These are phyloP conservation scores for Xylariaceae sp. DNA, from an alignment of 2,329 filamentous ascomycete species.

Conservation along the genomic window DNA sequence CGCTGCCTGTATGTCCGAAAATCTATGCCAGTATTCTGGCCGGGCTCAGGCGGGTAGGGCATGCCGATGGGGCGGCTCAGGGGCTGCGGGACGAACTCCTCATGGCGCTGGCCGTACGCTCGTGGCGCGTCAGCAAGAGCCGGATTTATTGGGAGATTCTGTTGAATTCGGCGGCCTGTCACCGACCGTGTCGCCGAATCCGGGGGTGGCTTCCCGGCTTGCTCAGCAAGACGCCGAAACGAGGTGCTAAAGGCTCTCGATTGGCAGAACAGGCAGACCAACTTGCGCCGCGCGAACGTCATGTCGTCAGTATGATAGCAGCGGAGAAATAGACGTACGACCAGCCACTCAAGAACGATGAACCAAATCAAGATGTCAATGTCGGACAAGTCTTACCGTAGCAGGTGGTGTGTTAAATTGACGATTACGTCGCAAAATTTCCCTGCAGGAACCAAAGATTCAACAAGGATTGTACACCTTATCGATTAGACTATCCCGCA, in stretches of 20 bases:
- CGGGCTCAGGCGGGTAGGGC: conserved; percentile 63
- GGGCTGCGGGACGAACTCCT: conserved; percentile 54
- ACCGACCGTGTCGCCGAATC: conserved; percentile 8
- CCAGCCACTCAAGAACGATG: no score
- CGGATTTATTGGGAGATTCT: conserved; percentile 21
- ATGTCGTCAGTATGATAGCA: conserved; percentile 1
- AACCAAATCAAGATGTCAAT: neutral
- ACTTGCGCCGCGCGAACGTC: conserved; percentile 24
- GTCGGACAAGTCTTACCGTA: conserved; percentile 4
- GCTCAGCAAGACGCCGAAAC: conserved; percentile 30
- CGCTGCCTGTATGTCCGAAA: conserved; percentile 61
- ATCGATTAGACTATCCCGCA: conserved; percentile 1
- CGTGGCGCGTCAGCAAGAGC: conserved; percentile 55
- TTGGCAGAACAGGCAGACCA: conserved; percentile 47
- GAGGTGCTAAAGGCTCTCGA: conserved; percentile 47
- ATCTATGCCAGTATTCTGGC: conserved; percentile 80
- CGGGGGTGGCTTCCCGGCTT: conserved; percentile 16
- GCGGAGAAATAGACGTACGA: no score
- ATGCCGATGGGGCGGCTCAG: conserved; percentile 78
- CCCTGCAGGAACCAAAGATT: conserved; percentile 13
- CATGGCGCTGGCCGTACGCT: conserved; percentile 52
- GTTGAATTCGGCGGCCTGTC: conserved; percentile 11
- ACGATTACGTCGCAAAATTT: no score
- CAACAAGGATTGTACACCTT: conserved; percentile 6
- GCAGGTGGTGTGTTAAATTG: no score